Percentiles rank a stretch among this genome's conserved stretches.
These are phyloP conservation scores for Vigna unguiculata DNA, from an alignment of 306 rosid species.

Conservation along the genomic window DNA sequence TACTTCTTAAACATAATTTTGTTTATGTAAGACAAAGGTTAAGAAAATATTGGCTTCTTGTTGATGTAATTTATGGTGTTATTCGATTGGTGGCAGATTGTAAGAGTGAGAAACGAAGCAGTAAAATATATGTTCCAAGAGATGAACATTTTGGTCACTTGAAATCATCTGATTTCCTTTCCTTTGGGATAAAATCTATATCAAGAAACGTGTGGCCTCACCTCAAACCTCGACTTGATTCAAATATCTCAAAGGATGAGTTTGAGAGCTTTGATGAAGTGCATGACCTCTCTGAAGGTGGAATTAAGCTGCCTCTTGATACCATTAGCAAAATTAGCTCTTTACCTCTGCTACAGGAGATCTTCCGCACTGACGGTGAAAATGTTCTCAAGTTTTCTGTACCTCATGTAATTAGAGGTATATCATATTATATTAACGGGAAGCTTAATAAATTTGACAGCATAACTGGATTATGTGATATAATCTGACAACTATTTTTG, in stretches of 20 bases:
- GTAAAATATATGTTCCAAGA: slow-evolving; percentile 50
- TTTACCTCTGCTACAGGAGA: slow-evolving; percentile 38
- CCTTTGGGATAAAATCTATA: slow-evolving; percentile 56
- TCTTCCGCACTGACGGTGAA: slow-evolving; percentile 66
- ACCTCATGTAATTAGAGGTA: slow-evolving; percentile 76
- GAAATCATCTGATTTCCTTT: slow-evolving; percentile 68
- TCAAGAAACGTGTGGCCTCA: slow-evolving; percentile 48
- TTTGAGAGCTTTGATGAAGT: slow-evolving; percentile 69
- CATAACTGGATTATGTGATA: not conserved
- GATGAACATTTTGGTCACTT: slow-evolving; percentile 73
- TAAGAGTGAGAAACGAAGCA: slow-evolving; percentile 42
- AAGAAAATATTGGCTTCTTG: not conserved
- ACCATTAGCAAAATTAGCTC: slow-evolving; percentile 54
- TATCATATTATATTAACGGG: too few relatives aligned
- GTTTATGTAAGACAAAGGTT: not conserved
- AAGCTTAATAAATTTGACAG: too few relatives aligned
- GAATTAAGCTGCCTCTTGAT: slow-evolving; percentile 54
- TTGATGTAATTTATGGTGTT: not conserved
- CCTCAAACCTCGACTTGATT: slow-evolving; percentile 42
- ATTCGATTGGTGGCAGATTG: slow-evolving; percentile 48
- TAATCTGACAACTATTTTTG: not conserved
- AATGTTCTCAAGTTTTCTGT: slow-evolving; percentile 54
- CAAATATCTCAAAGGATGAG: slow-evolving; percentile 45
- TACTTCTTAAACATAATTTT: not conserved
- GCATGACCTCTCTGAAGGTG: slow-evolving; percentile 64